phyloP scores from a whole-genome alignment of 1,284 basidiomycete genomes.

The Ceratobasidium sp. region DNA sequence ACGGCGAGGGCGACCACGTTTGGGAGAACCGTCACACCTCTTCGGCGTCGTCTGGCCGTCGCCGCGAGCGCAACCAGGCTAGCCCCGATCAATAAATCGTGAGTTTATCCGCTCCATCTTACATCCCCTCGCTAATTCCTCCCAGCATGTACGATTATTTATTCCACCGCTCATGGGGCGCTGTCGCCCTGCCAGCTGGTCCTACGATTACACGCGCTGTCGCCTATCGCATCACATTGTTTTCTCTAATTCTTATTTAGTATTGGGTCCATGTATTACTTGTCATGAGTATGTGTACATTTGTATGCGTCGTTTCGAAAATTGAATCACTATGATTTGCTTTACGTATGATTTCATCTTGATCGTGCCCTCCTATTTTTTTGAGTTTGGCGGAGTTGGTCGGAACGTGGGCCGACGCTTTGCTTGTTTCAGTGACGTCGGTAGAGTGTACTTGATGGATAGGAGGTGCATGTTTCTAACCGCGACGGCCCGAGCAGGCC shows the following conservation, averaged over 20 bases:
- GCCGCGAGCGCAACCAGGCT: background rate
- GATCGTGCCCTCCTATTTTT: background rate
- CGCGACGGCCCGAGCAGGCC: too few species aligned
- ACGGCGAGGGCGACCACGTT: conserved; percentile 40
- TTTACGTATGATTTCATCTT: too few species aligned
- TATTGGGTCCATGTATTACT: background rate
- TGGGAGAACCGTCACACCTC: conserved; percentile 37
- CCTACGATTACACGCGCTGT: background rate
- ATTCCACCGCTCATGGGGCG: background rate
- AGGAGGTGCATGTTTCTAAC: too few species aligned
- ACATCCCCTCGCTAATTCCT: background rate
- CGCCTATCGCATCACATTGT: background rate
- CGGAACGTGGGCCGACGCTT: too few species aligned
- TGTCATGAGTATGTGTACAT: background rate
- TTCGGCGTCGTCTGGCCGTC: conserved; percentile 2
- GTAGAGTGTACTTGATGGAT: too few species aligned
- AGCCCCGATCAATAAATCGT: too few species aligned
- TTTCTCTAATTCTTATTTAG: background rate
- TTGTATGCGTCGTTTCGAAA: too few species aligned
- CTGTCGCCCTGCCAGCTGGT: background rate
- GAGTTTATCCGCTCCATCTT: too few species aligned
- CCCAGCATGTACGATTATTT: background rate
- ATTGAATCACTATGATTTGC: too few species aligned
- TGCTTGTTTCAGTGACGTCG: too few species aligned
- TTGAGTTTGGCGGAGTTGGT: too few species aligned